These are phyloP conservation scores for Fusarium coffeatum DNA, from an alignment of 2,329 filamentous ascomycete genomes.

Conservation along the genomic window DNA sequence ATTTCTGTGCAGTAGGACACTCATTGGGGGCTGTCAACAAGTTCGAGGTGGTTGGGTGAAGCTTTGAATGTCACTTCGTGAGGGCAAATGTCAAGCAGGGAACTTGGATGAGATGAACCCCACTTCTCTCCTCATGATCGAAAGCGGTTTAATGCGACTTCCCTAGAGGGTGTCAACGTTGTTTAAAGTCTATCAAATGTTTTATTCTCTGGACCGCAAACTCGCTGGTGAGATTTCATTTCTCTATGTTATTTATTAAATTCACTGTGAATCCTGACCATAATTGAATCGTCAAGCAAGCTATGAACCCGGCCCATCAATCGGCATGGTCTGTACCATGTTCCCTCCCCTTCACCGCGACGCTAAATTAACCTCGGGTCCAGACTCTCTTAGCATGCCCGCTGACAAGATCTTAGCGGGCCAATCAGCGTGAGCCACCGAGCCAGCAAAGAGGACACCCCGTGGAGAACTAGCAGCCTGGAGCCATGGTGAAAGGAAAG, in stretches of 20 bases:
- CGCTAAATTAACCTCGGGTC: not conserved
- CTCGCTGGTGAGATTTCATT: not conserved
- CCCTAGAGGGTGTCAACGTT: not conserved
- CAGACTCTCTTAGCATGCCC: not conserved
- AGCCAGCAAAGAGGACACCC: not conserved
- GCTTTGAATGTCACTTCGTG: not conserved
- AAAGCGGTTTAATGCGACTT: not conserved
- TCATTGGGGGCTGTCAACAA: not conserved
- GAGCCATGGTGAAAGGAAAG: too few relatives aligned
- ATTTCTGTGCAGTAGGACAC: not conserved
- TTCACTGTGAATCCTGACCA: not conserved
- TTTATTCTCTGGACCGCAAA: not conserved
- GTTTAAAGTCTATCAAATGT: not conserved
- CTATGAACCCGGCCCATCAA: not conserved
- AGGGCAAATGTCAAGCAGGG: not conserved
- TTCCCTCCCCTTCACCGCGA: not conserved
- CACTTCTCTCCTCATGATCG: not conserved
- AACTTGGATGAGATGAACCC: not conserved
- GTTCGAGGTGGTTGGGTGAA: not conserved
- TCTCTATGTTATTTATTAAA: fast-evolving
- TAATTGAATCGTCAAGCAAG: not conserved
- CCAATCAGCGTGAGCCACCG: not conserved
- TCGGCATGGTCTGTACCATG: not conserved
- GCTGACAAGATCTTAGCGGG: not conserved
- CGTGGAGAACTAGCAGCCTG: too few relatives aligned